These are phyloP conservation scores for Chrysanthemum lavandulifolium DNA, from an alignment of 129 eudicot genomes.

Conservation along the genomic window DNA sequence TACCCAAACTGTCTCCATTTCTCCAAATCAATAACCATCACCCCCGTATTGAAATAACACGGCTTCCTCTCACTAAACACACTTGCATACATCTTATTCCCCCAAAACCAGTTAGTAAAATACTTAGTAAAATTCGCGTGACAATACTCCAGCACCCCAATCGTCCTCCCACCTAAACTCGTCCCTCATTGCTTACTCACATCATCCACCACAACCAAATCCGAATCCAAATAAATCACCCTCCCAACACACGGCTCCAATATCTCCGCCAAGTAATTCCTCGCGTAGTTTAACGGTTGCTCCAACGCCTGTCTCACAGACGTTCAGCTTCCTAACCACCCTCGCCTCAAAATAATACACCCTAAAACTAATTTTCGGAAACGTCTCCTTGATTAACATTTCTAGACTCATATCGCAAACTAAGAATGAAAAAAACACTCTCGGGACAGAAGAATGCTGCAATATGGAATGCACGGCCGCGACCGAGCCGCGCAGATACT, in stretches of 20 bases:
- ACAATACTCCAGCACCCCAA: slow-evolving; percentile 97
- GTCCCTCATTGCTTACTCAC: slow-evolving; percentile 71
- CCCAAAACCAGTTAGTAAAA: slow-evolving; percentile 73
- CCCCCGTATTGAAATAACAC: slow-evolving; percentile 93
- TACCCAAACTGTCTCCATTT: slow-evolving; percentile 77
- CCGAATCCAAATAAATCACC: slow-evolving; percentile 89
- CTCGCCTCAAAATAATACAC: slow-evolving; percentile 73
- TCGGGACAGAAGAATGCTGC: slow-evolving; percentile 84
- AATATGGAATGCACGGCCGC: slow-evolving; percentile 91
- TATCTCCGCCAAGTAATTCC: slow-evolving; percentile 77
- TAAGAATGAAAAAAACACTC: slow-evolving; percentile 73
- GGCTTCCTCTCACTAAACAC: slow-evolving; percentile 52
- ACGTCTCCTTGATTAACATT: slow-evolving; percentile 59
- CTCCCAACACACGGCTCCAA: slow-evolving; percentile 61
- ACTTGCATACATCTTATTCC: slow-evolving; percentile 37
- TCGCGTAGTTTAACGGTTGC: slow-evolving; percentile 83
- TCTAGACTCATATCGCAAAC: slow-evolving; percentile 61
- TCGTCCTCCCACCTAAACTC: slow-evolving; percentile 51
- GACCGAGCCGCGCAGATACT: slow-evolving; percentile 79
- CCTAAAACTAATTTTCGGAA: slow-evolving; percentile 68
- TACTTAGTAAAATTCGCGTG: slow-evolving; percentile 96
- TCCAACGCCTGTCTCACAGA: slow-evolving; percentile 87
- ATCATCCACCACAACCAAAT: slow-evolving; percentile 84
- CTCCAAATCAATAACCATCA: slow-evolving; percentile 86
- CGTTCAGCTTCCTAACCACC: slow-evolving; percentile 57